Conservation (phyloP, 495 filamentous ascomycete genomes). For the Penicillium simplicissimum region DNA sequence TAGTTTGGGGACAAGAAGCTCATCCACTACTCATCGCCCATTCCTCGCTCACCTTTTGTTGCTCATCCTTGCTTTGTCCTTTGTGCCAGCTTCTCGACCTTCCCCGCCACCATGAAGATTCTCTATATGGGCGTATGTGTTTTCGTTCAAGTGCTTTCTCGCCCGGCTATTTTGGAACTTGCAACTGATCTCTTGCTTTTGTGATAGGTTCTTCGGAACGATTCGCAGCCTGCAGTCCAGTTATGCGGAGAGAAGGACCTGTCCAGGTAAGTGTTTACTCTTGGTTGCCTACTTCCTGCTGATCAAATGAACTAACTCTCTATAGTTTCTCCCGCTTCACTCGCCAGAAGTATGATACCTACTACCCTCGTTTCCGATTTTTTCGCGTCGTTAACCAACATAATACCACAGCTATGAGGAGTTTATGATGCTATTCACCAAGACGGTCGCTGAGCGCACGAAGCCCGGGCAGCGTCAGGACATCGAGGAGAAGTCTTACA, state of each 20-base stretch:
- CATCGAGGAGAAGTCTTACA: slow-evolving; percentile 75
- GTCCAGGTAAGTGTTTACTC: slow-evolving; percentile 40
- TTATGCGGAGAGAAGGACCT: slow-evolving; percentile 80
- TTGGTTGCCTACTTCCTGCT: background rate
- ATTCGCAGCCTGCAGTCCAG: slow-evolving; percentile 74
- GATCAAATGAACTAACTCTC: slow-evolving; percentile 7
- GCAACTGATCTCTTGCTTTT: background rate
- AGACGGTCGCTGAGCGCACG: slow-evolving; percentile 76
- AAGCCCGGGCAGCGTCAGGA: slow-evolving; percentile 85
- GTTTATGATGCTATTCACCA: slow-evolving; percentile 57
- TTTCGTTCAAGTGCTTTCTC: slow-evolving; percentile 1
- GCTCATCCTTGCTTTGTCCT: slow-evolving; percentile 4
- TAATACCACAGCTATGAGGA: slow-evolving; percentile 46
- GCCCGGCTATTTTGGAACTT: background rate
- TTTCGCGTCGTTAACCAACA: background rate
- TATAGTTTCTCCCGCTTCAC: slow-evolving; percentile 76
- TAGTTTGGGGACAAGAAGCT: background rate
- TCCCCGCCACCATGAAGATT: slow-evolving; percentile 76
- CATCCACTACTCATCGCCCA: background rate
- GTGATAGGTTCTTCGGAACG: slow-evolving; percentile 75
- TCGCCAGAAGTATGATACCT: slow-evolving; percentile 55
- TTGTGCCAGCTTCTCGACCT: slow-evolving; percentile 10
- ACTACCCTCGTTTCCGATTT: background rate
- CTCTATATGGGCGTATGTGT: slow-evolving; percentile 83
- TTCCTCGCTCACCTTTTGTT: background rate